Percentiles rank a stretch among this genome's conserved stretches.
Conservation (phyloP, 495 filamentous ascomycete genomes). For the Penicillium diatomitis region DNA sequence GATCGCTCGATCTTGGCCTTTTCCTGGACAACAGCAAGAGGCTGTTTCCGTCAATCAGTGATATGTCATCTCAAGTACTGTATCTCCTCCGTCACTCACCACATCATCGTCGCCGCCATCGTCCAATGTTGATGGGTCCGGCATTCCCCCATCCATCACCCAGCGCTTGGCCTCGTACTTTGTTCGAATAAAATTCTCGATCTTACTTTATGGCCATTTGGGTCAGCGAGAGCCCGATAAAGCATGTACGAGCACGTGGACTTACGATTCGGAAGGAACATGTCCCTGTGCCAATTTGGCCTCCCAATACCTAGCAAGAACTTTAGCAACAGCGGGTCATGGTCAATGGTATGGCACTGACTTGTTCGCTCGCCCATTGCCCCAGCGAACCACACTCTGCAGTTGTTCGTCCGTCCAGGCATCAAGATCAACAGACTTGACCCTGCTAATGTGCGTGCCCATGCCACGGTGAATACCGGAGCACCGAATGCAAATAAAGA, state of each 20-base stretch:
- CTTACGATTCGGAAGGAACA: constrained; percentile 85
- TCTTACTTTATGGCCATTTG: constrained; percentile 50
- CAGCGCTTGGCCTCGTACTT: constrained; percentile 98
- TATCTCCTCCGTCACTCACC: constrained; percentile 24
- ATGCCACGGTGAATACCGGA: constrained; percentile 97
- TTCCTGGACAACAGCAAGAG: constrained; percentile 64
- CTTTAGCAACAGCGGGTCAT: constrained; percentile 4
- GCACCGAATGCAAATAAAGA: constrained; percentile 96
- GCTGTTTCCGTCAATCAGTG: constrained; percentile 35
- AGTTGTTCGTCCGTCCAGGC: constrained; percentile 98
- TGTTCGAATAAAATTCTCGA: constrained; percentile 97
- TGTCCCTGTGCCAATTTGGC: constrained; percentile 85
- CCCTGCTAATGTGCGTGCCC: constrained; percentile 96
- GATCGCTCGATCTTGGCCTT: constrained; percentile 60
- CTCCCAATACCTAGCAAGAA: constrained; percentile 71
- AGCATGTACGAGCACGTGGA: constrained; percentile 9
- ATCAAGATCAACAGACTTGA: constrained; percentile 96
- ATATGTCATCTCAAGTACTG: not conserved
- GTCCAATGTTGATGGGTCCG: constrained; percentile 80
- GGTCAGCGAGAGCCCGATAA: not conserved
- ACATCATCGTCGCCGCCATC: constrained; percentile 78
- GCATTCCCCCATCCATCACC: constrained; percentile 95
- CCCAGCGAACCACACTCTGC: constrained; percentile 85
- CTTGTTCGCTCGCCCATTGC: constrained; percentile 91
- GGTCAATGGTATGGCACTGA: constrained; percentile 30